Evolutionary conservation across 192 early-diverging fungal species (phyloP).

Genomic region (Obelidium mucronatum): DNA sequence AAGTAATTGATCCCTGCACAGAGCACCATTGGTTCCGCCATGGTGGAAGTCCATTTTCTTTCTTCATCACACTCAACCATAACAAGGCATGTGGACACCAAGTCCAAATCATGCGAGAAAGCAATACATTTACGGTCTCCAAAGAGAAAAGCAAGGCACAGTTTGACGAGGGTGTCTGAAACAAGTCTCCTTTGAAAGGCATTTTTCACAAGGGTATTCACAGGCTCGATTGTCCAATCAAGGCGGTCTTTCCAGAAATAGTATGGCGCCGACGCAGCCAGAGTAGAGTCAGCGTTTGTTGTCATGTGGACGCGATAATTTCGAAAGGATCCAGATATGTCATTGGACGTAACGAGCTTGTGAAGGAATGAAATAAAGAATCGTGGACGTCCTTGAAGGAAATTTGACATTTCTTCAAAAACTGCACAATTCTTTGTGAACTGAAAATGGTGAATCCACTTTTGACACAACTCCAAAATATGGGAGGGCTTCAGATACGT

Average conservation of each 20-base stretch:
- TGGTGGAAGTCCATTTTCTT: background rate
- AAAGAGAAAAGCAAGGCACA: constrained; percentile 18
- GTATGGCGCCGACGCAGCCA: background rate
- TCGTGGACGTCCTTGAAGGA: constrained; percentile 19
- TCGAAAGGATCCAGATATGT: background rate
- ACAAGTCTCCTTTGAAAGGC: background rate
- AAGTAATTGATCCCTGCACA: constrained; percentile 1
- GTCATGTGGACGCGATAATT: constrained; percentile 9
- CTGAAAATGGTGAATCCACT: background rate
- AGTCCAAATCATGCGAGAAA: constrained; percentile 3
- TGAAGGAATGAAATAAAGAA: constrained; percentile 2
- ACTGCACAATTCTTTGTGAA: background rate
- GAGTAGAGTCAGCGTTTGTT: background rate
- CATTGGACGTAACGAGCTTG: background rate
- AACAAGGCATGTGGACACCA: background rate
- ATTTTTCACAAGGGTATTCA: background rate
- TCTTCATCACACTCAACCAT: background rate
- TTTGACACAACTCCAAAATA: background rate
- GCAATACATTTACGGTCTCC: background rate
- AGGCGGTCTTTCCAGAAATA: background rate
- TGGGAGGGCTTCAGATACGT: constrained; percentile 14
- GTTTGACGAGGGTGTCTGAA: background rate
- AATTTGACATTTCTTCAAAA: background rate
- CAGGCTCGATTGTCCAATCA: background rate
- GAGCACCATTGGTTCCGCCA: constrained; percentile 11